Percentiles rank a stretch among this genome's conserved stretches.
phyloP scores from a whole-genome alignment of 108 stramenopile genomes.

The Conticribra weissflogii region DNA sequence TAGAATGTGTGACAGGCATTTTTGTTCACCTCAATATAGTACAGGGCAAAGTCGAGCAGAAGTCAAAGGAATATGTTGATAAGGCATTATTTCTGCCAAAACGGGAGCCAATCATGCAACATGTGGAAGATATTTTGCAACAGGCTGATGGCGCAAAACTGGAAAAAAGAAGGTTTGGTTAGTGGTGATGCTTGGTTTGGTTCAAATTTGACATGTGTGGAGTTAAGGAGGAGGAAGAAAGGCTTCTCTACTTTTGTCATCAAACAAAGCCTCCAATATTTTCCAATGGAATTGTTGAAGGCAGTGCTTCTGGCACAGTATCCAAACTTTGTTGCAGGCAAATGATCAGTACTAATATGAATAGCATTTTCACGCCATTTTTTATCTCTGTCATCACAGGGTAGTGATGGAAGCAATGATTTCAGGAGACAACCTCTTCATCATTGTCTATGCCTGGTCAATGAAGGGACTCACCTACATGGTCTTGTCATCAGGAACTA shows the following conservation, averaged over 20 bases:
- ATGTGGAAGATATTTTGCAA: not conserved
- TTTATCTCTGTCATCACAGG: no score
- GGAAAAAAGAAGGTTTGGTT: not conserved
- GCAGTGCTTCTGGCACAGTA: conserved; percentile 1
- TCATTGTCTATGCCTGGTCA: conserved; percentile 25
- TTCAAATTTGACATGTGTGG: not conserved
- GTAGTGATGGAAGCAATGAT: conserved; percentile 24
- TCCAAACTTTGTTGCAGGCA: conserved; percentile 5
- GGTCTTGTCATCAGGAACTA: conserved; percentile 10
- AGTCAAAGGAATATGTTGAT: conserved; percentile 5
- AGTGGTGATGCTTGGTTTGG: conserved; percentile 32
- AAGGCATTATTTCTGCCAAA: conserved; percentile 7
- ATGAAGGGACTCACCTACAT: not conserved
- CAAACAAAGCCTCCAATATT: conserved; percentile 4
- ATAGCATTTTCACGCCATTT: no score
- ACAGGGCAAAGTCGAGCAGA: not conserved
- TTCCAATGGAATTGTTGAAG: conserved; percentile 7
- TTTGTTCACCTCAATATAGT: conserved; percentile 17
- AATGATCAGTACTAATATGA: no score
- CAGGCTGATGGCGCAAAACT: conserved; percentile 14
- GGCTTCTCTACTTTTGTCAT: conserved; percentile 8
- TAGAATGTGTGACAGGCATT: conserved; percentile 19
- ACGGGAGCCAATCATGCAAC: not conserved
- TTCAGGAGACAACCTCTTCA: conserved; percentile 11
- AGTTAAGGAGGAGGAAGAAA: conserved; percentile 3